Conservation (phyloP, 768 basidiomycete genomes). For the Agaricus subrufescens region DNA sequence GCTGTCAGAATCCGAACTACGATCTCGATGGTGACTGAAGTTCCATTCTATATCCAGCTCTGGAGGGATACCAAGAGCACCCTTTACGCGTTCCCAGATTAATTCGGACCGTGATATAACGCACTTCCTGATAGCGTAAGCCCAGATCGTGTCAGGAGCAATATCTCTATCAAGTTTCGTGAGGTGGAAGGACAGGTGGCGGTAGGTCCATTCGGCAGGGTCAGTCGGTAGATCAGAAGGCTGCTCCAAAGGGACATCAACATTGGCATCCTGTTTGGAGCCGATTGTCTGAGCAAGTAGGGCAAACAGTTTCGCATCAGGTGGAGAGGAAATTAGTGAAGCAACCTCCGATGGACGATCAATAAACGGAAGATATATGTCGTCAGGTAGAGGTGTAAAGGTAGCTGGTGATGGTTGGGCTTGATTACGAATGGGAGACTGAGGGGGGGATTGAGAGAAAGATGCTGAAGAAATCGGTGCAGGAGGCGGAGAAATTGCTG, state of each 20-base stretch:
- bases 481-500: constrained; percentile 17
- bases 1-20: neutral
- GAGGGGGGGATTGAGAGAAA: neutral
- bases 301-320: constrained; percentile 66
- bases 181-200: constrained; percentile 66
- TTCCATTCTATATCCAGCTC: constrained; percentile 69
- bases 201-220: constrained; percentile 67
- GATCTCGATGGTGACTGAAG: constrained; percentile 12
- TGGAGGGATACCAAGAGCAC: constrained; percentile 81
- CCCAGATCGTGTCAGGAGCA: constrained; percentile 70
- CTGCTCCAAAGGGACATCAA: constrained; percentile 6
- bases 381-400: constrained; percentile 72
- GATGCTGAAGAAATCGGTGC: constrained; percentile 19
- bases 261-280: constrained; percentile 12
- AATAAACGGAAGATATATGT: constrained; percentile 82
- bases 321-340: constrained; percentile 58
- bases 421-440: neutral
- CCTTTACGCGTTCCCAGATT: constrained; percentile 89
- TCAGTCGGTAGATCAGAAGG: constrained; percentile 39
- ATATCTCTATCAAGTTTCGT: constrained; percentile 57
- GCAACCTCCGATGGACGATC: constrained; percentile 76
- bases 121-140: constrained; percentile 66
- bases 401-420: constrained; percentile 38
- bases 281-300: constrained; percentile 72
- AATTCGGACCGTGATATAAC: constrained; percentile 76